A percentile compares a stretch with the other conserved stretches of the same genome.
Conservation (phyloP, 176 grass and related monocot species). For the Dendrocalamus sinicus region DNA sequence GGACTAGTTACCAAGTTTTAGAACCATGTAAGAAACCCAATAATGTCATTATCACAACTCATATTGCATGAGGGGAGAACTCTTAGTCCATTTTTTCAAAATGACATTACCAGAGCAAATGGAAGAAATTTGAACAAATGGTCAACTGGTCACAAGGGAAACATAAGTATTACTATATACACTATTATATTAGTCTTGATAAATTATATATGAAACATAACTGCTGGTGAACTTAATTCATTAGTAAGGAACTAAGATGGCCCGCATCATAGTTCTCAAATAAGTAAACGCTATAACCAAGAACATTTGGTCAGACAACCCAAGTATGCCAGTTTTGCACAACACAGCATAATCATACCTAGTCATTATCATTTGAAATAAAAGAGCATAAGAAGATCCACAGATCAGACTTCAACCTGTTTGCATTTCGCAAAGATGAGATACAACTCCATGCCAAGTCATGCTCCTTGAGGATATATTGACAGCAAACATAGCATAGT, state of each 20-base stretch:
- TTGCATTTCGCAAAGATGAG: slow-evolving; percentile 50
- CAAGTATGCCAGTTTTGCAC: slow-evolving; percentile 9
- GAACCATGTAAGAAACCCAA: too few relatives aligned
- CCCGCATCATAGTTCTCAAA: slow-evolving; percentile 2
- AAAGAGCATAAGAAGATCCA: slow-evolving; percentile 39
- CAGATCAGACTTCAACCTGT: slow-evolving; percentile 50
- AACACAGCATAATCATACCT: slow-evolving; percentile 11
- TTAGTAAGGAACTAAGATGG: slow-evolving; percentile 12
- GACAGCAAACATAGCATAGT: slow-evolving; percentile 40
- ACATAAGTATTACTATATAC: neutral
- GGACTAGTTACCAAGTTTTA: too few relatives aligned
- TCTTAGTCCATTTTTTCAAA: slow-evolving; percentile 14
- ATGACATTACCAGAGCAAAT: slow-evolving; percentile 15
- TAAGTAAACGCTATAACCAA: slow-evolving; percentile 18
- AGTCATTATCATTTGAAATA: slow-evolving; percentile 40
- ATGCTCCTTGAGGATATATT: slow-evolving; percentile 48
- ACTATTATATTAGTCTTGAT: neutral
- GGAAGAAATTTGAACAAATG: slow-evolving; percentile 2
- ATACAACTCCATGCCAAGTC: slow-evolving; percentile 46
- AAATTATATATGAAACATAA: neutral
- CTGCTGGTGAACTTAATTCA: neutral
- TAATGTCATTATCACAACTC: neutral
- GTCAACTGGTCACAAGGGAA: neutral
- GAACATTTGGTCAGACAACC: neutral
- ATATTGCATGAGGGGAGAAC: neutral